A percentile compares a stretch with the other conserved stretches of the same genome.
These are phyloP conservation scores for Annona cherimola DNA, from an alignment of 164 flowering plant genomes.

Conservation along the genomic window DNA sequence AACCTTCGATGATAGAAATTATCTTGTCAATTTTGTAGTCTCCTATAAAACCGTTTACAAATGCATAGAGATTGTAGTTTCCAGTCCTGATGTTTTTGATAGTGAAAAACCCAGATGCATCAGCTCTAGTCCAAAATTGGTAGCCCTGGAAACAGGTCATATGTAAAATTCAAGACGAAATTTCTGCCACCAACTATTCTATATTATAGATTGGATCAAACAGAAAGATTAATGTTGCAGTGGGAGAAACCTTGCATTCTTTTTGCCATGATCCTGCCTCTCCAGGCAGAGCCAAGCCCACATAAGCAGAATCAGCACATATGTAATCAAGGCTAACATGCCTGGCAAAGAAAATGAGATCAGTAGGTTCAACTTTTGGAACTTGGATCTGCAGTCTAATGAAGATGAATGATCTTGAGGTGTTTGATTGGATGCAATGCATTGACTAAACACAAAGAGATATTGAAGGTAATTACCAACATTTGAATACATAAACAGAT, in stretches of 20 bases:
- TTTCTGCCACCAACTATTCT: background rate
- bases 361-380: no score
- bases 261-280: constrained; percentile 85
- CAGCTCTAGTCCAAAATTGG: constrained; percentile 78
- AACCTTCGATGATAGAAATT: constrained; percentile 56
- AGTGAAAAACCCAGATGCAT: constrained; percentile 48
- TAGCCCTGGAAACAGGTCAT: constrained; percentile 41
- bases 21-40: constrained; percentile 46
- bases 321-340: constrained; percentile 28
- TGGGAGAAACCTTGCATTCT: constrained; percentile 60
- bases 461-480: no score
- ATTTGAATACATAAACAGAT: no score
- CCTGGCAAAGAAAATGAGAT: constrained; percentile 19
- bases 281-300: constrained; percentile 82
- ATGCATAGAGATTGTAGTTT: constrained; percentile 69
- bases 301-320: constrained; percentile 52
- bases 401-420: no score
- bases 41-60: constrained; percentile 74
- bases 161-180: background rate
- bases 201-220: background rate
- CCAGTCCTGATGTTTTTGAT: constrained; percentile 47
- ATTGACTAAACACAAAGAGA: no score
- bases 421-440: no score
- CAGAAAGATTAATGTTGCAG: background rate
- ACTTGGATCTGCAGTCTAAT: no score